phyloP scores from a whole-genome alignment of 2,329 filamentous ascomycete species.

The Chalaropsis thielavioides region DNA sequence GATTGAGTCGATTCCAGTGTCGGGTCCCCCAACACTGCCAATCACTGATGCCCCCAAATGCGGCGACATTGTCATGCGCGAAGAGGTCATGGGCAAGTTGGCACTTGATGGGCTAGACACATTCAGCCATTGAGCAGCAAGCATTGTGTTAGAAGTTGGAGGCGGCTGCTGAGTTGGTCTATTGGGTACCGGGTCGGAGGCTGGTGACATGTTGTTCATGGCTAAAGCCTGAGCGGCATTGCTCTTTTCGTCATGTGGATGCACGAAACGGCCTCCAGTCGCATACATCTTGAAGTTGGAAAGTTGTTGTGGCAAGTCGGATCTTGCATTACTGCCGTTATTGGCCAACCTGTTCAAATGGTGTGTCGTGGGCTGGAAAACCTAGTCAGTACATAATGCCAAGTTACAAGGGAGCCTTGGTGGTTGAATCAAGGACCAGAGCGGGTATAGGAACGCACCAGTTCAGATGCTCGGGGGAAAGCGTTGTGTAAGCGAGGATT shows the following conservation, averaged over 20 bases:
- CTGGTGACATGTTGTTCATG: conserved; percentile 24
- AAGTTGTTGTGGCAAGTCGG: background rate
- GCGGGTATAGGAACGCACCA: conserved; percentile 29
- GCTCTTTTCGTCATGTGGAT: conserved; percentile 28
- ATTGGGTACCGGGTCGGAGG: background rate
- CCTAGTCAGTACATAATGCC: background rate
- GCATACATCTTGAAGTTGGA: conserved; percentile 32
- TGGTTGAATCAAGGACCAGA: background rate
- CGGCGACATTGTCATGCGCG: background rate
- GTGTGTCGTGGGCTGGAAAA: background rate
- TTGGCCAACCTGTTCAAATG: background rate
- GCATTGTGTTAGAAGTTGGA: background rate
- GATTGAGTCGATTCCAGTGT: background rate
- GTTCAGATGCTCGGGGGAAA: conserved; percentile 39
- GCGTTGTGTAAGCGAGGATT: conserved; percentile 43
- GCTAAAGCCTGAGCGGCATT: conserved; percentile 29
- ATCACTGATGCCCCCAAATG: background rate
- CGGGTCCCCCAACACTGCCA: background rate
- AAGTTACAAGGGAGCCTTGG: no score
- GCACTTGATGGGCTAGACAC: background rate
- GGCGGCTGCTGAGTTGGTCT: background rate
- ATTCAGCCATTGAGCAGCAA: conserved; percentile 4
- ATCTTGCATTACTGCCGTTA: background rate
- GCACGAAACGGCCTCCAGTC: conserved; percentile 33
- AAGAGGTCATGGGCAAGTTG: background rate